Base-by-base conservation (phyloP, 441 rosid genomes). In the Manihot esculenta region DNA sequence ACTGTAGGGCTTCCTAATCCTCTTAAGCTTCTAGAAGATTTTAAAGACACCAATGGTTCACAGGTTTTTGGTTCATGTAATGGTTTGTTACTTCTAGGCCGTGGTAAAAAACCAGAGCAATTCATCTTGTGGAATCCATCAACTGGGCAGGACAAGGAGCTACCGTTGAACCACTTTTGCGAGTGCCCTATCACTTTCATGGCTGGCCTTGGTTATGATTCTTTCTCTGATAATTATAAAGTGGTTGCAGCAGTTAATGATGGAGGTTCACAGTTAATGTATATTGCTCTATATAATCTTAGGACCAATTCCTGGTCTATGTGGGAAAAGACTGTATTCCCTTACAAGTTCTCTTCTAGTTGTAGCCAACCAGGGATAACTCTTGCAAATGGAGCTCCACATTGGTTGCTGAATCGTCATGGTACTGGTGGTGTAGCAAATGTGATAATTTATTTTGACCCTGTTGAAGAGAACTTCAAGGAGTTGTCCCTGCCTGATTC, bases 41-140 rank as follows among this genome's bases (percentile, higher is more conserved):
- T 27, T 12, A 6, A 58, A 3, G 15, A 17, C 21, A 17, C 21
- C 12, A 6, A 15, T 58, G 10, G 1, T 12, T 7, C 62, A 1
- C 20, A 30, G 3, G 12, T 58, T 10, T 27, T 27, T 27, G 62
- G 62, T 58, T 58, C 62, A 13, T 58, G 42, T 27, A 30, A 58
- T 15, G 42, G 62, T 5, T 58, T 58, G 62, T 14, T 58, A 30
- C 42, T 58, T 26, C 5, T 58, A 58, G 20, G 62, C 30, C 3
- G 14, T 27, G 41, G n/a, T 30, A 3, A 15, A 6, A 18, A 27
- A 1, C 27, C 57, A 53, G 20, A 53, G 57, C 26, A 8, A 0
- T 58, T 58, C 38, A 15, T 58, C n/a, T 58, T 58, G 62, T 58
- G 41, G 5, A 58, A 58, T 58, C 62, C 42, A 14, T 27, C 10